Evolutionary conservation across 139 green algal species (phyloP), one percentile per base, ranked within the genome.

Genomic region (Diplosphaera chodatii): DNA sequence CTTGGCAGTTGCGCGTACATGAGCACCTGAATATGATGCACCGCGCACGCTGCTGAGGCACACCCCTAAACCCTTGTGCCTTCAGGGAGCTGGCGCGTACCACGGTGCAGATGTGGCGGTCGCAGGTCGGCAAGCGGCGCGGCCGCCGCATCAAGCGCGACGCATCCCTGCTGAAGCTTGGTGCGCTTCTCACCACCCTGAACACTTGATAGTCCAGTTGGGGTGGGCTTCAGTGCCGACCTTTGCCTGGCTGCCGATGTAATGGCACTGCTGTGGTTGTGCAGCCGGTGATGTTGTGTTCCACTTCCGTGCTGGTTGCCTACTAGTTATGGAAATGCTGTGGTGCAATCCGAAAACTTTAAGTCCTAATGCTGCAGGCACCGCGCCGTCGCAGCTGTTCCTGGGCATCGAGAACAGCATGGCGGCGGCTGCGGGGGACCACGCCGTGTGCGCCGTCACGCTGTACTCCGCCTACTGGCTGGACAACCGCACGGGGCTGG

Each of bases 401-500:
- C 69, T 93, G 29, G 79, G 76, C 28, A 64, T 93, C 25, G 65
- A 87, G 76, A 92, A 92, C 81, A 84, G 70, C 55, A 71, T 80
- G 68, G 70, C 67, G 30, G 64, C 64, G 23, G 59, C 69, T 64
- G 28, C 63, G 28, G 70, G 65, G 23, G 66, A 74, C 10, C 55
- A 75, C 8, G 37, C 72, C 34, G 67, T 84, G 37, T 82, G 74
- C 63, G 72, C 69, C 3, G 68, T 94, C 29, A 84, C 82, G 0
- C 48, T 95, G 15, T 89, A 80, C 56, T 73, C 84, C 1, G 74
- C 84, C 30, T 92, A 84, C 81, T 95, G 89, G 89, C 64, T 95
- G 25, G 89, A 95, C 82, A 95, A 95, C 86, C 80, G 88, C 65
- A 91, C 84, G 0, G 88, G 88, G 6, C 77, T 90, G 37, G 83